Percentiles rank a stretch among this genome's conserved stretches.
phyloP scores from a whole-genome alignment of 2,329 filamentous ascomycete species.

The Monosporascus sp. region DNA sequence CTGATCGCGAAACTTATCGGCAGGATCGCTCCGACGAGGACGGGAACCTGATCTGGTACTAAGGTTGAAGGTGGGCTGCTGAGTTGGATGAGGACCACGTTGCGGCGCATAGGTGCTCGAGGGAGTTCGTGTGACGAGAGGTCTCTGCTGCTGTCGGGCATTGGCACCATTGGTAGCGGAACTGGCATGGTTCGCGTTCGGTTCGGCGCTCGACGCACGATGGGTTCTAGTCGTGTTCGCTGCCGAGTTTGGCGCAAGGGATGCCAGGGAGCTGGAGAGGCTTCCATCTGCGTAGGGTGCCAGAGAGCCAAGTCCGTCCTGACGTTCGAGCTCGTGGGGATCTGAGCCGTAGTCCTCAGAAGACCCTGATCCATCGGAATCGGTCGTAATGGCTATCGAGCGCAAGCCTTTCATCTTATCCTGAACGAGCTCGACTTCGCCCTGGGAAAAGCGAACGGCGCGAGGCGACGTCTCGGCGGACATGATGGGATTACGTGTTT shows the following conservation, averaged over 20 bases:
- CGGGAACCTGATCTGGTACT: constrained; percentile 36
- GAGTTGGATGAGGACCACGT: constrained; percentile 39
- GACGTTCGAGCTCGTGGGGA: constrained; percentile 40
- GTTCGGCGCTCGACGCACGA: constrained; percentile 30
- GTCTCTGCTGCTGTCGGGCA: constrained; percentile 58
- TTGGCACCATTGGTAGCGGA: constrained; percentile 25
- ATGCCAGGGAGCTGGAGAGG: constrained; percentile 37
- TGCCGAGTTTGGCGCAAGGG: constrained; percentile 34
- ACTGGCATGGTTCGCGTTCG: constrained; percentile 13
- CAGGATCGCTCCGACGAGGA: constrained; percentile 44
- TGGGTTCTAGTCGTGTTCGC: constrained; percentile 36
- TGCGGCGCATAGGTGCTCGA: constrained; percentile 74
- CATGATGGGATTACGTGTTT: constrained; percentile 11
- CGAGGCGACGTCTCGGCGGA: constrained; percentile 46
- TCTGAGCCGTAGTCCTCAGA: constrained; percentile 41
- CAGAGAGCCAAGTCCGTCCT: constrained; percentile 42
- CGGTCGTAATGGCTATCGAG: constrained; percentile 31
- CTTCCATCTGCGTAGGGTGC: constrained; percentile 37
- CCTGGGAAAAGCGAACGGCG: constrained; percentile 50
- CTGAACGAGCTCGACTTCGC: constrained; percentile 38
- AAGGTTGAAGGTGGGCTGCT: constrained; percentile 33
- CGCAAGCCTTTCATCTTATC: constrained; percentile 38
- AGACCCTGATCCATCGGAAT: constrained; percentile 44
- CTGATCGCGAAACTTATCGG: constrained; percentile 61
- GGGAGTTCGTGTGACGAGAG: constrained; percentile 64